These are phyloP conservation scores for Heritiera littoralis DNA, from an alignment of 345 rosid species.

Conservation along the genomic window DNA sequence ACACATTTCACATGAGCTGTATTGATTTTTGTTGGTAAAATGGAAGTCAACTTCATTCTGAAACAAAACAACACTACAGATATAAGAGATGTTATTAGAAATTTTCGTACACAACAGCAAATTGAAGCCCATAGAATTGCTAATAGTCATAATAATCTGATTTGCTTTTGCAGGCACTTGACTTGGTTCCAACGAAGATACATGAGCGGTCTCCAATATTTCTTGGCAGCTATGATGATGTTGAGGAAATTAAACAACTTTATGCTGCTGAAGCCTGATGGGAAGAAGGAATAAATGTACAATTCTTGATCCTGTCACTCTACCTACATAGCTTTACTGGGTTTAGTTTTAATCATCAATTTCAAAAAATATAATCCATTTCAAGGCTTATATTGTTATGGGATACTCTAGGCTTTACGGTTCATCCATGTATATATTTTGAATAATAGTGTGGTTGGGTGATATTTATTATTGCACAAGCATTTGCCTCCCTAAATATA, in stretches of 20 bases:
- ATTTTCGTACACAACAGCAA: background rate
- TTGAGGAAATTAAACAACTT: conserved; percentile 85
- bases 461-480: background rate
- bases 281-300: conserved; percentile 36
- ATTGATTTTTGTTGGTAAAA: background rate
- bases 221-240: conserved; percentile 95
- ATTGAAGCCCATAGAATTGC: background rate
- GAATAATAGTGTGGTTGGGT: background rate
- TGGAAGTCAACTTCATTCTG: background rate
- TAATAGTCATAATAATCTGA: background rate
- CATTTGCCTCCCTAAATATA: background rate
- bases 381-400: background rate
- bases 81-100: too few species aligned
- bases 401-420: background rate
- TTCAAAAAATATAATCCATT: background rate
- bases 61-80: background rate
- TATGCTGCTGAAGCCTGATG: conserved; percentile 71
- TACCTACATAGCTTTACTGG: conserved; percentile 1
- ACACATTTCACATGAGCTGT: background rate
- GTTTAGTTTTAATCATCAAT: conserved; percentile 4
- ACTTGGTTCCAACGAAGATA: conserved; percentile 71
- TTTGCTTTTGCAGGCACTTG: conserved; percentile 65
- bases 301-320: background rate
- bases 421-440: background rate
- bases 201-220: conserved; percentile 94